Evolutionary conservation across 1,139 yeast genomes (phyloP), one percentile per base, ranked within the genome.

Genomic region (Kluyveromyces sp.): DNA sequence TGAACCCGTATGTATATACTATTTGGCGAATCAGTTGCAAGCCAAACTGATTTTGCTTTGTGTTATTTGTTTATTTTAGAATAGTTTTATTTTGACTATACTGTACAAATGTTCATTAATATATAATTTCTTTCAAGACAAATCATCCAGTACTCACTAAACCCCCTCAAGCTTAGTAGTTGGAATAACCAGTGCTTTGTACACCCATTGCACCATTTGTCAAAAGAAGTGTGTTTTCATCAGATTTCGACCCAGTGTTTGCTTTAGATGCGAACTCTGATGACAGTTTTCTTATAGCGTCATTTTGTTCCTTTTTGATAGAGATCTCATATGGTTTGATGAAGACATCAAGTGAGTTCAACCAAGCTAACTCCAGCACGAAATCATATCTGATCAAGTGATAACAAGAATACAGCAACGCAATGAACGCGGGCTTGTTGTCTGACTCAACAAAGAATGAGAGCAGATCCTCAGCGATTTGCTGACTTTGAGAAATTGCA

Each of bases 371-470:
- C 66, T 92, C 98, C 56, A 83, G 69, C 22, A 92, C 96, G 57
- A 83, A 82, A 61, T 92, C 98, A 53, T 78, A 79, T 46, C 80
- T 78, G 53, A 92, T 73, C 58, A 80, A 72, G 46, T 84, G 87
- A 65, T 92, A 94, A 58, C 94, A 85, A 4, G 89, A 73, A 68
- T 83, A 94, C 58, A 94, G 74, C 50, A 89, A 77, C 9, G 96
- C 97, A 57, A 88, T 86, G 62, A 87, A 86, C 60, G 96, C 87
- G 70, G 92, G 98, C 66, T 83, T 88, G 70, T 92, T 92, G 58
- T 96, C 98, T 39, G 95, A 88, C 60, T 89, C 97, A 49, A 94
- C 97, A 66, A 92, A 92, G 70, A 92, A 94, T 49, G 83, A 78
- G 63, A 92, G 71, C 53, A 87, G 72, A 49, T 89, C 98, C 64